Base-by-base conservation (phyloP, 495 filamentous ascomycete genomes). In the Chaetomium tenue region DNA sequence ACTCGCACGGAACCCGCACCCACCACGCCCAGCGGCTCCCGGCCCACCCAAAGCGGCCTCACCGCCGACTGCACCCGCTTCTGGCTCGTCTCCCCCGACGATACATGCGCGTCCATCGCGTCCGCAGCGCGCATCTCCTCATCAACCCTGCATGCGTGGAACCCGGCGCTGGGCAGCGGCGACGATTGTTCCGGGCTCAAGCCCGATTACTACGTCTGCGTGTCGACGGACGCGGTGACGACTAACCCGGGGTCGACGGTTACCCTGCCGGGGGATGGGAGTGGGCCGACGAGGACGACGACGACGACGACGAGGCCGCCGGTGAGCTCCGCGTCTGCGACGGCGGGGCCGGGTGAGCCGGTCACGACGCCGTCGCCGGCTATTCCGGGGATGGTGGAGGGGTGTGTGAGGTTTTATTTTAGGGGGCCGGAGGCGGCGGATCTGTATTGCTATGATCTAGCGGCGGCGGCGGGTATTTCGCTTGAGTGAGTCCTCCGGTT, bases 91-190 rank as follows among this genome's bases (percentile, higher is more conserved):
- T 18, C 23, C 25, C 28, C 12, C 42, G 57, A 40, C 23, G 67
- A 70, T 54, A 48, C 50, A n/a, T 73, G 70, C 60, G 51, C 15
- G 7, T 28, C 37, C n/a, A 65, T 72, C 54, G 56, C 53, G 18
- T n/a, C 28, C 7, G 26, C 25, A 12, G 58, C 22, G 23, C 25
- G 53, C 18, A 42, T 71, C 53, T 30, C 68, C 7, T 5, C n/a
- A 4, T 28, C 16, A 1, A 55, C 68, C 42, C 64, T 73, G 44
- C 30, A 18, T 26, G 52, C 28, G 15, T 73, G 71, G 71, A 73
- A 72, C 62, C 71, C 71, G 23, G 67, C 63, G 28, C 39, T 71
- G 5, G 42, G 37, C 1, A 9, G 1, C n/a, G 28, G 28, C 2
- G 28, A 2, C 8, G 63, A 61, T 26, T 73, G 71, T 51, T 59